Percentiles rank a stretch among this genome's conserved stretches.
Evolutionary conservation across 1,139 yeast genomes (phyloP).

Genomic region (Williopsis jadinii): DNA sequence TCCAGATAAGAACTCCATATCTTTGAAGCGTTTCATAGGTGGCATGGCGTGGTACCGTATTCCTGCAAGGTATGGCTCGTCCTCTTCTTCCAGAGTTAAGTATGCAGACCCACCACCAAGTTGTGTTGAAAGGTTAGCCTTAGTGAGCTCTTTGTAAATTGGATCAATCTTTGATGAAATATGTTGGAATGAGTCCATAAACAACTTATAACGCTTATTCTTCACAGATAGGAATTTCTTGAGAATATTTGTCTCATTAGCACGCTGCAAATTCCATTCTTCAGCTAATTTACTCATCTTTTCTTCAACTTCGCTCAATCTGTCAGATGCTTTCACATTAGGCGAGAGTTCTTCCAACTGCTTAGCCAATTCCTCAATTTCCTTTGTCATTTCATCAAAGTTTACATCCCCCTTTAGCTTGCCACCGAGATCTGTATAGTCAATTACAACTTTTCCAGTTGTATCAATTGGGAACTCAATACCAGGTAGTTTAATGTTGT

Average conservation of each 20-base stretch:
- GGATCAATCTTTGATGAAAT: constrained; percentile 66
- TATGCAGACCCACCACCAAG: constrained; percentile 92
- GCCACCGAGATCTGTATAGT: constrained; percentile 44
- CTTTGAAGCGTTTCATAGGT: constrained; percentile 88
- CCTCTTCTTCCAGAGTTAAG: constrained; percentile 79
- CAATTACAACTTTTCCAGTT: constrained; percentile 40
- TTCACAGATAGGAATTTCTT: constrained; percentile 57
- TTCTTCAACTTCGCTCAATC: constrained; percentile 62
- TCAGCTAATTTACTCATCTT: constrained; percentile 55
- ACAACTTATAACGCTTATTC: constrained; percentile 49
- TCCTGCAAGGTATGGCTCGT: constrained; percentile 81
- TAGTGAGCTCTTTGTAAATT: constrained; percentile 85
- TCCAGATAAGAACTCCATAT: constrained; percentile 89
- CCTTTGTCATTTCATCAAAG: constrained; percentile 30
- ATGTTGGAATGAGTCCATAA: constrained; percentile 70
- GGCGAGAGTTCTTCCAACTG: constrained; percentile 65
- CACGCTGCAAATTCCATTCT: constrained; percentile 60
- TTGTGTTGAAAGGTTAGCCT: constrained; percentile 37
- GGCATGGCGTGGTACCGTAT: constrained; percentile 94
- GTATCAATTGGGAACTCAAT: constrained; percentile 40
- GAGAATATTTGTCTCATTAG: constrained; percentile 48
- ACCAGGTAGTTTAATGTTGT: constrained; percentile 57
- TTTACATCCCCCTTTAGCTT: constrained; percentile 28
- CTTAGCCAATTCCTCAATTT: constrained; percentile 46
- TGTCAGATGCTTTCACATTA: constrained; percentile 71